phyloP scores from a whole-genome alignment of 2,329 filamentous ascomycete species.

The Phialemoniopsis sp. region DNA sequence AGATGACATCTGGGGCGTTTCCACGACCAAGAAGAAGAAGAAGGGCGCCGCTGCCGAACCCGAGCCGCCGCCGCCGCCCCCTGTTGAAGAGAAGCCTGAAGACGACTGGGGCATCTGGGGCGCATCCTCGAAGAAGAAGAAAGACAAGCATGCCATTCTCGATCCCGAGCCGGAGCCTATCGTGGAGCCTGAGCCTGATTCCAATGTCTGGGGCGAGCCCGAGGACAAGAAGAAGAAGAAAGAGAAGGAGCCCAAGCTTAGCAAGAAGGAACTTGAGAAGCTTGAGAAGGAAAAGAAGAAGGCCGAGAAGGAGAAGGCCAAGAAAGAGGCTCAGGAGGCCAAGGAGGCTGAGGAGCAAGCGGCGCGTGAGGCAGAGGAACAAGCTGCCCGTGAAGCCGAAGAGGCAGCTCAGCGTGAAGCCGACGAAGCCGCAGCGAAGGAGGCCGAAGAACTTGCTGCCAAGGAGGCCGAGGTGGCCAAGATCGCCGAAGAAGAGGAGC shows the following conservation, averaged over 20 bases:
- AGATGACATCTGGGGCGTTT: constrained; percentile 2
- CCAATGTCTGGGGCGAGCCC: constrained; percentile 27
- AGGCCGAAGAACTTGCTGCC: constrained; percentile 17
- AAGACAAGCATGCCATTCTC: constrained; percentile 28
- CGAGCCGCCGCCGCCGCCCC: constrained; percentile 25
- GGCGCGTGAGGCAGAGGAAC: constrained; percentile 28
- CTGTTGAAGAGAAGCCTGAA: constrained; percentile 17
- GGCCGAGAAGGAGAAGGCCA: constrained; percentile 37
- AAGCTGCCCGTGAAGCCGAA: constrained; percentile 24
- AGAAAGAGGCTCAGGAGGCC: constrained; percentile 27
- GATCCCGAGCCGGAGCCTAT: constrained; percentile 35
- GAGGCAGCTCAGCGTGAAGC: constrained; percentile 29
- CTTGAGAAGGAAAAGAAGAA: constrained; percentile 36
- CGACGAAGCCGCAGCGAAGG: constrained; percentile 24
- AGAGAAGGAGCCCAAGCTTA: constrained; percentile 38
- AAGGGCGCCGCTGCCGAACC: constrained; percentile 12
- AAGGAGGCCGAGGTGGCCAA: constrained; percentile 22
- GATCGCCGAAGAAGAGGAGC: constrained; percentile 30
- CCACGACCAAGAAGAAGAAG: constrained; percentile 15
- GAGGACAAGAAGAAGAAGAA: constrained; percentile 22
- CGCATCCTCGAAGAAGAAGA: constrained; percentile 20
- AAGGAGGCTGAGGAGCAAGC: constrained; percentile 21
- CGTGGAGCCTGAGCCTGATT: constrained; percentile 32
- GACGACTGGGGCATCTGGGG: constrained; percentile 27
- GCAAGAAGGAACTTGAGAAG: constrained; percentile 46